Evolutionary conservation across 139 green algal species (phyloP), one percentile per base, ranked within the genome.

Genomic region (Medakamo hakoo): DNA sequence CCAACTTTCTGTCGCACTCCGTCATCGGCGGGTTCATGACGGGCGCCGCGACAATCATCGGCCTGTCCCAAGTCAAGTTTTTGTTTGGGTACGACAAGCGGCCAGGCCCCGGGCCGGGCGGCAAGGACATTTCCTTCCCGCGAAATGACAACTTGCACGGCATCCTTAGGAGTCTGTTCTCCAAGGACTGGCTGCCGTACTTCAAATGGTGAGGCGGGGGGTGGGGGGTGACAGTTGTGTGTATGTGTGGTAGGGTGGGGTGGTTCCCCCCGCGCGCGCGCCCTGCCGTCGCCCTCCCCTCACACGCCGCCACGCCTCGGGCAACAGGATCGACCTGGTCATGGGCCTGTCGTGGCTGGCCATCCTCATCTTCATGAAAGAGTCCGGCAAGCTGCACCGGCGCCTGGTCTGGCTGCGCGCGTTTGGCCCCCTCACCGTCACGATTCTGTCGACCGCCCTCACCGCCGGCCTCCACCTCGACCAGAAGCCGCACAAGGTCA

Each of bases 1-100:
- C 83, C 55, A 83, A 90, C 63, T 95, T 95, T 66, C 71, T 95
- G 25, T 82, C 65, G 2, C 86, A 95, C 68, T 63, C 80, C 0
- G 81, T 92, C 30, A 88, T 91, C 55, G 78, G 68, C 27, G 88
- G 88, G 49, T 95, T 95, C 84, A 94, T 86, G 52, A 79, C 71
- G 1, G 88, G 84, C 14, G 87, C 88, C 2, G 82, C 88, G n/a
- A 83, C 95, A 64, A 88, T 84, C 64, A 95, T 91, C 65, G 80
- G 63, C 55, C 58, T 84, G 28, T 74, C 63, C 18, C 82, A 86
- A 73, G 66, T 80, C 18, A 63, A n/a, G 2, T 55, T 25, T 40
- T 3, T 30, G 2, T 27, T 28, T 58, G 1, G 23, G 19, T 28
- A 26, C 24, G 27, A 68, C 24, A n/a, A 19, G 24, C 25, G 72